Evolutionary conservation across 192 early-diverging fungal genomes (phyloP), one percentile per base, ranked within the genome.

Genomic region (Gigaspora rosea): DNA sequence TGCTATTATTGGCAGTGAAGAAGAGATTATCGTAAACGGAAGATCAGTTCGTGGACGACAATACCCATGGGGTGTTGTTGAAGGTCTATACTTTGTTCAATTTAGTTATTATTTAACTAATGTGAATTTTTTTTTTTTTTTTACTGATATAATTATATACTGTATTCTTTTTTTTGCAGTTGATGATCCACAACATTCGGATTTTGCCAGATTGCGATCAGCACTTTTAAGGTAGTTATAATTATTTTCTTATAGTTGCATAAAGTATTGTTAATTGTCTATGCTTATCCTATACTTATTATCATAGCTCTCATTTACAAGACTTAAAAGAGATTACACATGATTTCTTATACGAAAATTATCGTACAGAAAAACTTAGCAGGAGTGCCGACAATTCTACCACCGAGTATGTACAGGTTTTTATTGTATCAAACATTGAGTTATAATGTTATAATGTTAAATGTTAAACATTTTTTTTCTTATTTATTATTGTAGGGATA

Each of bases 281-380:
- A n/a, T 36, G 9, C 35, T 22, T 67, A 27, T 57, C 15, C 33
- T 68, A 6, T 18, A 83, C 51, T 63, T 1, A n/a, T 50, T 32
- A 50, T 56, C 15, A 32, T 64, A 96, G 96, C 86, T 97, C 96
- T 76, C 98, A 99, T 82, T 89, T 99, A 76, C 94, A 96, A 78
- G 98, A 99, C 66, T 84, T 99, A 47, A 97, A 97, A 82, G 98
- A 98, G 67, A 96, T 95, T 78, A 99, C 98, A 12, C 95, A 97
- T 77, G 92, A 91, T 79, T 92, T 94, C 69, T 92, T 98, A 79
- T 99, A 99, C 81, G 94, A 97, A 80, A 91, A 94, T 65, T 97
- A 97, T 85, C 95, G 98, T 85, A 93, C 95, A 16, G 89, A 93
- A 80, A 96, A 96, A 86, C 92, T 99, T 69, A 82, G 80, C 64